Conservation (phyloP, 2,329 filamentous ascomycete genomes). For the Coniochaeta prunicola region DNA sequence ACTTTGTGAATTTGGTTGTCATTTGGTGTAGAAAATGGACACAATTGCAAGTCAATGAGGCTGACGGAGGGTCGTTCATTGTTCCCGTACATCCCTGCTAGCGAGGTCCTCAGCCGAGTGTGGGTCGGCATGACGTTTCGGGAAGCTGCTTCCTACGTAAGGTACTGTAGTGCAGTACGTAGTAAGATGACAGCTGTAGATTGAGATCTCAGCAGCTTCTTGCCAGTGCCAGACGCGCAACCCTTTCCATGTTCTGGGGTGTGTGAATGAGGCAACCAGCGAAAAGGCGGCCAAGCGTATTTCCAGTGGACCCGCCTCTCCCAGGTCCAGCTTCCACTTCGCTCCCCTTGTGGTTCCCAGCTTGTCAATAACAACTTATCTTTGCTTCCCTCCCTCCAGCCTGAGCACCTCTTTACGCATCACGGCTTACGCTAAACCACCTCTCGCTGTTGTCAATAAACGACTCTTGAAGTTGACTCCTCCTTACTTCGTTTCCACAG, state of each 20-base stretch:
- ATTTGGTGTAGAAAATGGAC: neutral
- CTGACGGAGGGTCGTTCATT: neutral
- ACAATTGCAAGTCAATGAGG: neutral
- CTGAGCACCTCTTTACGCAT: neutral
- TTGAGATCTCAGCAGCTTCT: neutral
- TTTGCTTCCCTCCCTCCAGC: neutral
- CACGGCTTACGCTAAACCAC: neutral
- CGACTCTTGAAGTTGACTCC: slow-evolving; percentile 3
- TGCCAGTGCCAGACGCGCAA: neutral
- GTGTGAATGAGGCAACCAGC: neutral
- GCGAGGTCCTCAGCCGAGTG: neutral
- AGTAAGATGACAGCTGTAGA: neutral
- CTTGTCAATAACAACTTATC: neutral
- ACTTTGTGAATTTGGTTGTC: neutral
- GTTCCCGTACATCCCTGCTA: neutral
- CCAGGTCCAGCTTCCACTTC: neutral
- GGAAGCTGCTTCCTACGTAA: neutral
- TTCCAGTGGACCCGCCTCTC: neutral
- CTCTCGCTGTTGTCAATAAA: slow-evolving; percentile 3
- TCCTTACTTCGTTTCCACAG: slow-evolving; percentile 1
- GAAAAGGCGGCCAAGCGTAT: neutral
- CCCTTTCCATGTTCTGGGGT: neutral
- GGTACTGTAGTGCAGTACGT: no score
- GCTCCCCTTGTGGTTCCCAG: neutral
- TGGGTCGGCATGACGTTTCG: neutral